Base-by-base conservation (phyloP, 371 early-diverging fungal species). In the Lichtheimia corymbifera region DNA sequence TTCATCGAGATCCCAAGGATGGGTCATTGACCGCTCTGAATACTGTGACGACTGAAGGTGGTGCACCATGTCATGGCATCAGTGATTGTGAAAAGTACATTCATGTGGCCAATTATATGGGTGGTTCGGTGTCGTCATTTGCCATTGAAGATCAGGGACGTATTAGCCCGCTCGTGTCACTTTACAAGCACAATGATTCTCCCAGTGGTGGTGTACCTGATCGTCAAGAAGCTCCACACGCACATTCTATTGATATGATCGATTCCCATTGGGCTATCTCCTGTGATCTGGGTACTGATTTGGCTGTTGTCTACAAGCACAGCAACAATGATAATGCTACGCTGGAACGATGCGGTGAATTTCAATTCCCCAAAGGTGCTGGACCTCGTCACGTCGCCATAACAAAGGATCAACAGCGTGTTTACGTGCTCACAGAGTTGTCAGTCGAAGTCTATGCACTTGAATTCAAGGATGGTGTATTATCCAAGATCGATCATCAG, bases 381-480 rank as follows among this genome's bases (percentile, higher is more conserved):
- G 81, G 81, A 0, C 81, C 81, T 24, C 78, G 81, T 18, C 81
- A 81, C 50, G 40, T 76, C 12, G 67, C 65, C 5, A 72, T 76
- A 55, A 63, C 73, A 1, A 71, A 74, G 11, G 67, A 65, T 50
- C 56, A 61, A 11, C 49, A 67, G 52, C 59, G 65, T 49, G 61
- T 64, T 14, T 81, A 77, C 58, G 78, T 77, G 0, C 40, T 81
- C 0, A 55, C 67, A 9, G 81, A 81, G 44, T 52, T 81, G 2
- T 67, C 71, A 4, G 73, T 74, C 47, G 59, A 71, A 13, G 50
- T 81, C 5, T 71, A 54, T 50, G 70, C 72, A 58, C 67, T 81
- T 9, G 70, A 70, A 15, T 69, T 77, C 22, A 55, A 67, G 13
- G 53, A 63, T n/a, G 76, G 74, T 6, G 64, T 61, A 22, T 69